Percentiles rank a stretch among this genome's conserved stretches.
These are phyloP conservation scores for Colletotrichum sp. DNA, from an alignment of 2,329 filamentous ascomycete species.

Conservation along the genomic window DNA sequence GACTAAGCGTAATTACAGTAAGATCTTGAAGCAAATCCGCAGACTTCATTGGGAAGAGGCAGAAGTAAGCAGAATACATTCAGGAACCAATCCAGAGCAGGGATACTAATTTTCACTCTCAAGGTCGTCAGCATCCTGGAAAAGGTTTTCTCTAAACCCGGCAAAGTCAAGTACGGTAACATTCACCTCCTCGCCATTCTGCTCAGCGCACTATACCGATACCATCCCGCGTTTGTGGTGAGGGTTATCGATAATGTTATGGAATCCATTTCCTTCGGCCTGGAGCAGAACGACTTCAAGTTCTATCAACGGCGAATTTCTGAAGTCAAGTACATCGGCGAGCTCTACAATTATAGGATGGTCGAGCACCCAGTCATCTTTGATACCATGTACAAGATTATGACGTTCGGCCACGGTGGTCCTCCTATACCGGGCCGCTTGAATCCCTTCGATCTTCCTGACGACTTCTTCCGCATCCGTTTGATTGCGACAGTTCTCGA, in stretches of 20 bases:
- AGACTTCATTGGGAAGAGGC: constrained; percentile 97
- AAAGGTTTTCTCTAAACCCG: constrained; percentile 94
- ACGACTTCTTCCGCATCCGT: constrained; percentile 96
- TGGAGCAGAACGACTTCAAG: constrained; percentile 97
- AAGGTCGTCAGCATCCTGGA: constrained; percentile 76
- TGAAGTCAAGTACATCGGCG: constrained; percentile 94
- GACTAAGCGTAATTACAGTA: constrained; percentile 92
- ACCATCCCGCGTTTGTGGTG: constrained; percentile 90
- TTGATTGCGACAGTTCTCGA: constrained; percentile 89
- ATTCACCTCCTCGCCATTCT: constrained; percentile 93
- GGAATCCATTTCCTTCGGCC: constrained; percentile 84
- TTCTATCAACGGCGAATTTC: constrained; percentile 94
- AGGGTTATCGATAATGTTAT: constrained; percentile 91
- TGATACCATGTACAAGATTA: constrained; percentile 90
- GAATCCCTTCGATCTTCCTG: constrained; percentile 83
- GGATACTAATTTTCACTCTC: neutral
- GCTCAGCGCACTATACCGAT: constrained; percentile 85
- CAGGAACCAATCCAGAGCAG: neutral
- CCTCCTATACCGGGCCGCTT: constrained; percentile 79
- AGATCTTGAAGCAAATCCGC: constrained; percentile 91
- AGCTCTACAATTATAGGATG: constrained; percentile 97
- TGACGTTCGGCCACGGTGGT: constrained; percentile 91
- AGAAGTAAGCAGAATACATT: constrained; percentile 60
- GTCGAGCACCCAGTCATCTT: constrained; percentile 95
- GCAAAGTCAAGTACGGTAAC: constrained; percentile 97